phyloP scores from a whole-genome alignment of 352 stramenopile genomes.

The Pythium brachiatum region DNA sequence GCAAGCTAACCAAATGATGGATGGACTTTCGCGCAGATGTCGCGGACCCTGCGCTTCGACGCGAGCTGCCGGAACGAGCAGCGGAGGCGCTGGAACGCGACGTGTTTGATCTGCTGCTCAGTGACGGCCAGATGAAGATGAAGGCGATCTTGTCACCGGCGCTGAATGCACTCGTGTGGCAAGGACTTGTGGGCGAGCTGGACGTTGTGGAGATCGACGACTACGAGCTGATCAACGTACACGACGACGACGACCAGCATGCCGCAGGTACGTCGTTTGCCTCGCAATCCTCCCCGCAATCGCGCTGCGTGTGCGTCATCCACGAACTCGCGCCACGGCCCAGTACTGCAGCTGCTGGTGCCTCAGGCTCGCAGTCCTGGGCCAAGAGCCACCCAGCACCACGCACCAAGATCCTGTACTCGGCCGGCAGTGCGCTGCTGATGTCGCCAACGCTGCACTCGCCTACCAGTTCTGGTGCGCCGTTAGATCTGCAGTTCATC shows the following conservation, averaged over 20 bases:
- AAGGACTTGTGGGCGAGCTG: conserved; percentile 23
- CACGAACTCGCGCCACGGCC: conserved; percentile 16
- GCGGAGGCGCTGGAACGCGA: conserved; percentile 23
- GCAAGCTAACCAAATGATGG: not conserved
- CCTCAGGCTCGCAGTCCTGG: not conserved
- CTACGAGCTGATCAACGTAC: conserved; percentile 30
- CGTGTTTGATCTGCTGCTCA: conserved; percentile 65
- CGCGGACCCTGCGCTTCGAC: conserved; percentile 38
- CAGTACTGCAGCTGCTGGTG: not conserved
- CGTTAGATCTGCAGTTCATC: conserved; percentile 35
- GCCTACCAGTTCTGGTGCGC: not conserved
- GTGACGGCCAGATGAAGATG: conserved; percentile 49
- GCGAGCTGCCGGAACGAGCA: conserved; percentile 29
- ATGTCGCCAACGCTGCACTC: conserved; percentile 5
- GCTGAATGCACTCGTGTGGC: conserved; percentile 44
- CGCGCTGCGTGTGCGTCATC: conserved; percentile 25
- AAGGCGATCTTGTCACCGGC: conserved; percentile 44
- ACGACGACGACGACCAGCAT: not conserved
- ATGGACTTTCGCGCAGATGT: conserved; percentile 33
- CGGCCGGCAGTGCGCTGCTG: conserved; percentile 6
- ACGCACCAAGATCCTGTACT: conserved; percentile 24
- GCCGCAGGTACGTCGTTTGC: too few relatives aligned
- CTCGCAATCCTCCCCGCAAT: not conserved
- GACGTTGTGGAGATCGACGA: conserved; percentile 35
- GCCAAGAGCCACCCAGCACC: not conserved